Conservation (phyloP, 768 basidiomycete species). For the Hypsizygus marmoreus region DNA sequence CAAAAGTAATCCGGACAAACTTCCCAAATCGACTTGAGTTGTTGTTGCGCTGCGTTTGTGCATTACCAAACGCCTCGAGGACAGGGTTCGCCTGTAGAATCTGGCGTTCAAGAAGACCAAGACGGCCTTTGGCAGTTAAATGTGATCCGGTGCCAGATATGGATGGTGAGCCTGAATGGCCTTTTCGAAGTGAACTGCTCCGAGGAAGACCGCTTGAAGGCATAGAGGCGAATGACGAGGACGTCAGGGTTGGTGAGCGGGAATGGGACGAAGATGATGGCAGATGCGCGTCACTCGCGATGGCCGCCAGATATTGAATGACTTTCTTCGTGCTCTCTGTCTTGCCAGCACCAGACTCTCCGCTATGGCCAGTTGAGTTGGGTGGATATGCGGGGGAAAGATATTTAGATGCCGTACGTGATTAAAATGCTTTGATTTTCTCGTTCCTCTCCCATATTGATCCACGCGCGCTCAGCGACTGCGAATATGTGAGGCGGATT, state of each 20-base stretch:
- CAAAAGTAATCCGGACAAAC: constrained; percentile 95
- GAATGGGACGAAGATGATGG: constrained; percentile 61
- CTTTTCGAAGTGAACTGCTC: constrained; percentile 60
- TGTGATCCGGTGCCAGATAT: constrained; percentile 43
- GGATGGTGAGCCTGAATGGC: constrained; percentile 47
- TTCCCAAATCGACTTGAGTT: constrained; percentile 99
- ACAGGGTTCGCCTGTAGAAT: constrained; percentile 98
- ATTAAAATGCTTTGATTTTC: constrained; percentile 98
- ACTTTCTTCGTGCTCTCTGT: constrained; percentile 99
- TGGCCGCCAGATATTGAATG: constrained; percentile 97
- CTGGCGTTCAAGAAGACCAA: constrained; percentile 91
- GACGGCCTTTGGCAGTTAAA: constrained; percentile 66
- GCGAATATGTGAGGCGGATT: constrained; percentile 97
- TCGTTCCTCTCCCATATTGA: constrained; percentile 95
- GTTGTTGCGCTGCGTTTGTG: constrained; percentile 97
- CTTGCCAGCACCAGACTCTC: constrained; percentile 98
- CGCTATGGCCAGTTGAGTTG: constrained; percentile 47
- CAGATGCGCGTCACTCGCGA: constrained; percentile 79
- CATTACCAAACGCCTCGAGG: constrained; percentile 97
- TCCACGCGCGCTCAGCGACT: constrained; percentile 96
- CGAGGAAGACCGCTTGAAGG: constrained; percentile 72
- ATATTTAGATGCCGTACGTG: constrained; percentile 65
- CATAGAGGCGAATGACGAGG: constrained; percentile 53
- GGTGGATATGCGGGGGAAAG: background rate
- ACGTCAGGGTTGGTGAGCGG: constrained; percentile 60